Evolutionary conservation across 139 green algal genomes (phyloP), one percentile per base, ranked within the genome.

Genomic region (Chlorella ohadii): DNA sequence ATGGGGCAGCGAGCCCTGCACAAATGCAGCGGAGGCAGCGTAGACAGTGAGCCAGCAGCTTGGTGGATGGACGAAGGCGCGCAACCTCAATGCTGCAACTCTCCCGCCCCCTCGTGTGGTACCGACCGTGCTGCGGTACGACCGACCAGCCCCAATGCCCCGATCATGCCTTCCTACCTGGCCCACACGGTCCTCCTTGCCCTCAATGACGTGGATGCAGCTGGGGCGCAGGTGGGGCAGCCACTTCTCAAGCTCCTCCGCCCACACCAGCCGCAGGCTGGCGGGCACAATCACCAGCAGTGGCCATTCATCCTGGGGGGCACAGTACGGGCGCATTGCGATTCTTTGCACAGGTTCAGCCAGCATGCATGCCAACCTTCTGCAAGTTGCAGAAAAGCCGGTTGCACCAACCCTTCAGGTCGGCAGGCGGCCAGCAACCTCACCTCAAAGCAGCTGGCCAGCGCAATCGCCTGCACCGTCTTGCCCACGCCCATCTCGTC

Each of bases 401-500:
- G n/a, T n/a, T n/a, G n/a, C n/a, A n/a, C n/a, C n/a, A n/a, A n/a
- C n/a, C n/a, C n/a, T n/a, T n/a, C n/a, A n/a, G n/a, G n/a, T n/a
- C n/a, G n/a, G n/a, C 13, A 39, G 33, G 13, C 72, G 64, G 15
- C 4, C 72, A 78, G 5, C 65, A 38, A 15, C 16, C 87, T 23
- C 65, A 95, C 93, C 91, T 92, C 81, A 85, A 98, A 99, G 81
- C 91, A 97, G 3, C 90, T 72, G 0, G 94, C 93, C 70, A 98
- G 80, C 11, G 97, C 96, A 38, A 99, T 96, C 34, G 95, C 96
- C 83, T 98, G 95, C 78, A 98, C 89, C 13, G 95, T 98, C 87
- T 98, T 98, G 71, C 96, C 96, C 51, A 98, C 93, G 0, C 96
- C 96, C 94, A 98, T 98, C 88, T 99, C 96, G 73, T 99, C 97